A percentile compares a stretch with the other conserved stretches of the same genome.
Conservation (phyloP, 441 rosid species). For the Bocquillonia castaneifolia region DNA sequence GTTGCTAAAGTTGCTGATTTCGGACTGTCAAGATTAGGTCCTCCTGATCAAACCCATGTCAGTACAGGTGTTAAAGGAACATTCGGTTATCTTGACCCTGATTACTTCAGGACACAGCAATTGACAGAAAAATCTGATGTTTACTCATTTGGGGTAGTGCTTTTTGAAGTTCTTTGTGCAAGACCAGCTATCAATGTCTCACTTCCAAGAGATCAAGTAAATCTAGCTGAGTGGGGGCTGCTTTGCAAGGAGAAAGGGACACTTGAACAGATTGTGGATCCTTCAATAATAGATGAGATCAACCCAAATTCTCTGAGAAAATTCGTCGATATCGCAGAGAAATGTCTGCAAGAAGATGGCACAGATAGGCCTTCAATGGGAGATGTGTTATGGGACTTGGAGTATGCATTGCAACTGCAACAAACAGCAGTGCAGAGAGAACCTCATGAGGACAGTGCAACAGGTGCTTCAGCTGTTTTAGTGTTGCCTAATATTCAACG, state of each 20-base stretch:
- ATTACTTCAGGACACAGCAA: constrained; percentile 35
- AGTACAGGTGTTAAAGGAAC: constrained; percentile 42
- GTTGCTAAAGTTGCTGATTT: constrained; percentile 40
- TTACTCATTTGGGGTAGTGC: constrained; percentile 43
- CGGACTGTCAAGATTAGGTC: constrained; percentile 45
- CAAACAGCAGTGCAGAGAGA: constrained; percentile 23
- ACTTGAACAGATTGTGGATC: constrained; percentile 43
- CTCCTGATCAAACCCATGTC: constrained; percentile 37
- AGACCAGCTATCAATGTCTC: constrained; percentile 31
- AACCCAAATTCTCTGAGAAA: constrained; percentile 40
- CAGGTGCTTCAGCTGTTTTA: constrained; percentile 23
- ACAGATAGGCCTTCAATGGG: constrained; percentile 40
- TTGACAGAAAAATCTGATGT: constrained; percentile 45
- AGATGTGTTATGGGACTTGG: constrained; percentile 51
- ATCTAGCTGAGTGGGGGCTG: constrained; percentile 52
- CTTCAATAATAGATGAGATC: constrained; percentile 30
- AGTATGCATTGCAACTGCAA: constrained; percentile 45
- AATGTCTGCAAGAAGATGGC: constrained; percentile 38
- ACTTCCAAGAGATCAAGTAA: constrained; percentile 36
- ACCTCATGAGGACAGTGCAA: constrained; percentile 30
- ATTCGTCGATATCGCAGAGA: constrained; percentile 36
- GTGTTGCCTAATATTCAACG: constrained; percentile 12
- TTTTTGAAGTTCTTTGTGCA: constrained; percentile 44
- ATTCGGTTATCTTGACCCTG: constrained; percentile 49
- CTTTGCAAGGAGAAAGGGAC: constrained; percentile 27